Conservation (phyloP, 768 basidiomycete genomes). For the Mycena filopes region DNA sequence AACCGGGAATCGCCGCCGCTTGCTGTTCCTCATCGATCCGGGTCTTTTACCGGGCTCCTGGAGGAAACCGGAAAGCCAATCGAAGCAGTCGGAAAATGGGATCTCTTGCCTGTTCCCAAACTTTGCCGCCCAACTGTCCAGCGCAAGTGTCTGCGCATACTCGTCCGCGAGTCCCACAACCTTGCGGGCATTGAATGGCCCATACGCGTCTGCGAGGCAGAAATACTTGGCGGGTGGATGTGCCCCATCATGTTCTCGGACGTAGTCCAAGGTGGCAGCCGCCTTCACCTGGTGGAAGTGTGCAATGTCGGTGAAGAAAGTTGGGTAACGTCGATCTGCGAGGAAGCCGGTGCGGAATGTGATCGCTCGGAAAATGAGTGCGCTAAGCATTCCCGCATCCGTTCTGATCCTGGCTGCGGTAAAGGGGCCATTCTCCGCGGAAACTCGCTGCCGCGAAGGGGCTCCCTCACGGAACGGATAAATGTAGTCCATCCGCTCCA, state of each 20-base stretch:
- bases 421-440: background rate
- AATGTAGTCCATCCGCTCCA: background rate
- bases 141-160: background rate
- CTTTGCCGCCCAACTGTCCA: background rate
- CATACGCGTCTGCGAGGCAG: slow-evolving; percentile 4
- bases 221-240: background rate
- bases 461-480: slow-evolving; percentile 8
- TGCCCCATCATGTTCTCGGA: background rate
- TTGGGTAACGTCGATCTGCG: background rate
- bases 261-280: background rate
- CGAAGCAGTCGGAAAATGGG: background rate
- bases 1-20: background rate
- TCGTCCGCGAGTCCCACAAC: background rate
- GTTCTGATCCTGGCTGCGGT: background rate
- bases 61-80: background rate
- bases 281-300: background rate
- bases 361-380: slow-evolving; percentile 6
- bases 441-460: background rate
- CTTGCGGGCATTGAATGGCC: background rate
- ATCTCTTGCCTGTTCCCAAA: background rate
- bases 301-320: background rate
- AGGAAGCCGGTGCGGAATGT: slow-evolving; percentile 6
- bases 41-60: no score
- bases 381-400: slow-evolving; percentile 5
- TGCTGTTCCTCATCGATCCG: no score